phyloP scores from a whole-genome alignment of 805 yeast species.

The Teunomyces barrocoloradensis region DNA sequence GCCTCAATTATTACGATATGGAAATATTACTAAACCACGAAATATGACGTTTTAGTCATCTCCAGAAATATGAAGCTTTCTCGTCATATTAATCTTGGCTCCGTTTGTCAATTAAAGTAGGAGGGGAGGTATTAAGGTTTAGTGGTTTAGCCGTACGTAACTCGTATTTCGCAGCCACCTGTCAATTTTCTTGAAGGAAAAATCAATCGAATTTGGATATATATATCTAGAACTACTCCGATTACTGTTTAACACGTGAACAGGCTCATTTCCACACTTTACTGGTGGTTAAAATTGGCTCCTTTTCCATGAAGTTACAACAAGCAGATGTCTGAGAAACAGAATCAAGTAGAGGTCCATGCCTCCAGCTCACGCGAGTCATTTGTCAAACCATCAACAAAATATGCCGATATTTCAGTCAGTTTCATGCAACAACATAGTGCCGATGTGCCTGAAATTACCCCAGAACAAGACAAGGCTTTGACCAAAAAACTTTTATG shows the following conservation, averaged over 20 bases:
- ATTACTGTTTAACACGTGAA: neutral
- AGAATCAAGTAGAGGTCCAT: neutral
- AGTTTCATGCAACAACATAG: constrained; percentile 35
- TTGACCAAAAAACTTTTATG: constrained; percentile 37
- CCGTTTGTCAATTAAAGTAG: too few relatives aligned
- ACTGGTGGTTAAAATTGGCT: neutral
- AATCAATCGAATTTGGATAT: neutral
- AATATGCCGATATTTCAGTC: constrained; percentile 40
- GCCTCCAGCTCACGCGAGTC: neutral
- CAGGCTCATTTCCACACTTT: neutral
- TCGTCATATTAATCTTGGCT: too few relatives aligned
- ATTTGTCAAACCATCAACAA: neutral
- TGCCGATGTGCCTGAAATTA: constrained; percentile 31
- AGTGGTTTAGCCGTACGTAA: too few relatives aligned
- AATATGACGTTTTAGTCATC: too few relatives aligned
- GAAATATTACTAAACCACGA: too few relatives aligned
- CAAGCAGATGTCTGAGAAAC: neutral
- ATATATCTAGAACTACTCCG: neutral
- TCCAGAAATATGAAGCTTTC: too few relatives aligned
- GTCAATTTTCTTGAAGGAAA: neutral
- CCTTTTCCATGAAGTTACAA: neutral
- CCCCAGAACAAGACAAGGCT: constrained; percentile 41
- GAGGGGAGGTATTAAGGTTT: too few relatives aligned
- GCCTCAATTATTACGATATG: too few relatives aligned
- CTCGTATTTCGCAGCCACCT: neutral